Evolutionary conservation across 495 filamentous ascomycete genomes (phyloP), one percentile per base, ranked within the genome.

Genomic region (Neohortaea acidophila): DNA sequence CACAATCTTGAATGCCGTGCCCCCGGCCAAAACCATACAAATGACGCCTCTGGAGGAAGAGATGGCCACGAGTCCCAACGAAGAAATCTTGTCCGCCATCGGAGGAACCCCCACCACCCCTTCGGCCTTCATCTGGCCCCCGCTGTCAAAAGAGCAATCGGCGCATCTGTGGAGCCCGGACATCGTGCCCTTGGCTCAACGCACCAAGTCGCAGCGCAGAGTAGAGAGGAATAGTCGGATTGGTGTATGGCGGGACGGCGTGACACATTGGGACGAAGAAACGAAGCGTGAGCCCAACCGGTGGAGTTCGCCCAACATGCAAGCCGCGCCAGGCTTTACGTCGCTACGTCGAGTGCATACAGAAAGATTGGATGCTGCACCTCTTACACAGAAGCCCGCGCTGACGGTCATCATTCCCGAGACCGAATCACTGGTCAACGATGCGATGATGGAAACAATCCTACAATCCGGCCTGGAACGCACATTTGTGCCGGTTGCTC

Each of bases 51-150:
- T 55, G 7, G 57, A 59, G 36, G 35, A 47, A 37, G 52, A 49
- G 30, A 54, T 57, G 54, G 54, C 51, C 1, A 58, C 51, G 1
- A 48, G 51, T 14, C 49, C 58, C 21, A 61, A 53, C 39, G 49
- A 55, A 11, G 51, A 57, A 33, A 52, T 52, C 8, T 38, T 55
- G 3, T 41, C 36, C 11, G 47, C 44, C 14, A 51, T 56, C 38
- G 47, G 33, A 14, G 35, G 26, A 14, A n/a, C 4, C 13, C 36
- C 36, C 25, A 37, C 4, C 17, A 21, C 29, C 30, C 29, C n/a
- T n/a, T n/a, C n/a, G n/a, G n/a, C n/a, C n/a, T n/a, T n/a, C n/a
- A n/a, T n/a, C n/a, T n/a, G n/a, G n/a, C n/a, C n/a, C n/a, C n/a
- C n/a, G n/a, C n/a, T n/a, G n/a, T n/a, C 43, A 8, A 24, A 13